These are phyloP conservation scores for Coprinopsis sp. DNA, from an alignment of 768 basidiomycete genomes.

Conservation along the genomic window DNA sequence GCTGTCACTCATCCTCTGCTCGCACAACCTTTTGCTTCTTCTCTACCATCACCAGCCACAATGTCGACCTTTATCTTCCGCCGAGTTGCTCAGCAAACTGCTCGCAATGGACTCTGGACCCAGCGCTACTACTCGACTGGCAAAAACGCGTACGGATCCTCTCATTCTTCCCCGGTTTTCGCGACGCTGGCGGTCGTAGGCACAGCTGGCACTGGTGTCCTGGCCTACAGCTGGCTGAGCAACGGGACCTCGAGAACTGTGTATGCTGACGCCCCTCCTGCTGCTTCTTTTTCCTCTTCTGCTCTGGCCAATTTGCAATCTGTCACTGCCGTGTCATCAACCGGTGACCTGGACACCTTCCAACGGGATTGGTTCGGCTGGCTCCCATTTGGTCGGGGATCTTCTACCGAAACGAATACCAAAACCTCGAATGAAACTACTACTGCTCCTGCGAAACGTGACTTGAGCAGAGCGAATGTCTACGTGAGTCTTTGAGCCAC, in stretches of 20 bases:
- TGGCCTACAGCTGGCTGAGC: slow-evolving; percentile 3
- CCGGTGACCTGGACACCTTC: background rate
- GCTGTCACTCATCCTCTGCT: background rate
- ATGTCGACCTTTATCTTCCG: background rate
- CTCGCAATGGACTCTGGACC: background rate
- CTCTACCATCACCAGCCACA: background rate
- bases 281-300: background rate
- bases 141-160: slow-evolving; percentile 4
- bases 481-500: background rate
- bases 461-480: slow-evolving; percentile 4
- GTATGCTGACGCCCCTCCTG: slow-evolving; percentile 7
- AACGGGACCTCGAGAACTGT: background rate
- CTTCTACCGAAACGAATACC: background rate
- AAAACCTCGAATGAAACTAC: background rate
- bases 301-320: background rate
- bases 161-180: background rate
- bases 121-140: slow-evolving; percentile 3
- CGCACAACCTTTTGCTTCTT: background rate
- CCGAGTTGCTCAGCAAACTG: background rate
- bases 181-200: slow-evolving; percentile 2
- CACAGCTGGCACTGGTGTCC: slow-evolving; percentile 1
- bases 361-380: background rate
- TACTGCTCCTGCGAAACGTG: background rate
- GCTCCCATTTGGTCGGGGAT: slow-evolving; percentile 1
- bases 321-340: too few relatives aligned